These are phyloP conservation scores for Cryptosporidium parvum DNA, from an alignment of 169 alveolate species.

Conservation along the genomic window DNA sequence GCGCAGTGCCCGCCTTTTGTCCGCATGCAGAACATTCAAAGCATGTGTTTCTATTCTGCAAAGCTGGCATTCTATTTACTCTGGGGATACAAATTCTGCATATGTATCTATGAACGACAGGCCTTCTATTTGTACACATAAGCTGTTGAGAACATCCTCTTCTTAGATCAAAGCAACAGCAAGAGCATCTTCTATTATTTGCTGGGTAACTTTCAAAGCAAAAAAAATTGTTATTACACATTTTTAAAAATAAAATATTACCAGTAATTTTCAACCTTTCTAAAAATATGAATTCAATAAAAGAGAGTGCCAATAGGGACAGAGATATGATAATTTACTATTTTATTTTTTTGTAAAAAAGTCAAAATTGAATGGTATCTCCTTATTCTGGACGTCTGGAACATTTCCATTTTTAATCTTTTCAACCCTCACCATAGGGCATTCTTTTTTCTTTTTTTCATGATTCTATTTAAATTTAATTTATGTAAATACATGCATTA, in stretches of 20 bases:
- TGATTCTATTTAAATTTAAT: neutral
- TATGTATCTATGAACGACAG: conserved; percentile 4
- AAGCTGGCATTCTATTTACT: neutral
- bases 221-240: conserved; percentile 3
- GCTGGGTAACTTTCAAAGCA: neutral
- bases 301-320: neutral
- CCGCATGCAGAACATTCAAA: neutral
- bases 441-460: neutral
- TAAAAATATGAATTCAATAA: neutral
- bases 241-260: neutral
- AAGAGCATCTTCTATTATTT: neutral
- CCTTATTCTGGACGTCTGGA: neutral
- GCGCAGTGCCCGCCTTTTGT: neutral
- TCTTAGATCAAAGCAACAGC: conserved; percentile 17
- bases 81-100: conserved; percentile 34
- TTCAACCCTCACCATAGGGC: neutral
- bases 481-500: neutral
- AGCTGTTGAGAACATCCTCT: conserved; percentile 13
- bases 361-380: neutral
- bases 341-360: neutral
- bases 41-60: neutral
- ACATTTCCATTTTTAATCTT: neutral
- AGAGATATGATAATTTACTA: neutral
- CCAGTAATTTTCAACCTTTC: neutral
- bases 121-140: neutral